Evolutionary conservation across 768 basidiomycete genomes (phyloP), one percentile per base, ranked within the genome.

Genomic region (Trametes maxima): DNA sequence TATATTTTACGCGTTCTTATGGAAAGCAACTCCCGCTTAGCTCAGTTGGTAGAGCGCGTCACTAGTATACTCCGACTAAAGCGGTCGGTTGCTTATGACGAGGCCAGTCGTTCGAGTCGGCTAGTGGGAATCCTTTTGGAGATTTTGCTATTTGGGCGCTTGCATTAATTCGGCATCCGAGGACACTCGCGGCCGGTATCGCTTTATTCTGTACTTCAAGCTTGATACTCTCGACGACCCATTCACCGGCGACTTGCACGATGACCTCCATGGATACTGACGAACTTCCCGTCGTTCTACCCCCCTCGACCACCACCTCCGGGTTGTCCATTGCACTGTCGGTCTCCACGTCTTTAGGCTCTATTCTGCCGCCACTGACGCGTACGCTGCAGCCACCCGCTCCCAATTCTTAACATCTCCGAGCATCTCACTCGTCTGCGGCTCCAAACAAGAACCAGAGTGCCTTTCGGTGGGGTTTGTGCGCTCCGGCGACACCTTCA

Each of bases 391-490:
- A 98, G 95, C 57, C 97, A 98, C 74, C 96, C 97, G 39, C 82
- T 98, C 14, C 94, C 97, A 11, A 94, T 99, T 71, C 82, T 99
- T 64, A 97, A 95, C 74, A 90, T 98, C 69, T 97, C 95, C 1
- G 97, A 98, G 70, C 96, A 98, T 76, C 82, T 92, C 69, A 96
- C 92, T 44, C 85, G 97, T 63, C 78, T 87, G 59, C 88, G 88
- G 68, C 82, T 98, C 13, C 89, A 94, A 73, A 84, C 81, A 43
- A 82, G 81, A 59, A 77, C 79, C 17, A 72, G 75, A 51, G 73
- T 78, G 50, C 90, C 90, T 3, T 90, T 92, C 61, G 85, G 92
- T 90, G 66, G 37, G 81, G 17, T 39, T 10, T 3, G 28, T 45
- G 10, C 12, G 10, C 28, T 48, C 25, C 16, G 17, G n/a, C 47